phyloP scores from a whole-genome alignment of 768 basidiomycete species.

The Suillus clintonianus region DNA sequence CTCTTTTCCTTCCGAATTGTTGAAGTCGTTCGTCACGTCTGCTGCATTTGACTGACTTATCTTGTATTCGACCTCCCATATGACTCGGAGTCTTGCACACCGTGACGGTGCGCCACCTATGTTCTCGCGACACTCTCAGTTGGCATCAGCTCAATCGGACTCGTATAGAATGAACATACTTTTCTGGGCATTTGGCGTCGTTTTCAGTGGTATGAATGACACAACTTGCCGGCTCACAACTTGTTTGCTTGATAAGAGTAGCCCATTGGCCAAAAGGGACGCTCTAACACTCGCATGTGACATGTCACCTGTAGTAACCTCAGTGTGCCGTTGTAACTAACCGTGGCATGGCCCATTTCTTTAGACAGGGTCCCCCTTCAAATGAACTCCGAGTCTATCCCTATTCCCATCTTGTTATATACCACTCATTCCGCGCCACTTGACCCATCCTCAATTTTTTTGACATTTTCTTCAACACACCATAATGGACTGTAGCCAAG shows the following conservation, averaged over 20 bases:
- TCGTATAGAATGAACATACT: neutral
- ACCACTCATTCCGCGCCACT: neutral
- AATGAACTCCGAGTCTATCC: neutral
- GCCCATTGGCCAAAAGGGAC: neutral
- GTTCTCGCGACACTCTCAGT: neutral
- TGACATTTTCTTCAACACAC: neutral
- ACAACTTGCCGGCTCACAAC: neutral
- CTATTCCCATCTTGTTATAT: neutral
- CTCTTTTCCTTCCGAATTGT: too few species aligned
- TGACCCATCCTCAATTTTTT: neutral
- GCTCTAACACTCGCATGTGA: neutral
- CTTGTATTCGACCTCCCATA: neutral
- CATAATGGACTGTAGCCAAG: neutral
- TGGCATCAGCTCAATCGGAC: neutral
- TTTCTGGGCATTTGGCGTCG: neutral
- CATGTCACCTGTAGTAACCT: neutral
- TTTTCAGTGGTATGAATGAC: neutral
- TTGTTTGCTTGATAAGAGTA: neutral
- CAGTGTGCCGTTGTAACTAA: neutral
- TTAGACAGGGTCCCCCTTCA: neutral
- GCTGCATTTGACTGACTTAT: neutral
- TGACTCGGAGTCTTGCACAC: neutral
- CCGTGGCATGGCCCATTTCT: neutral
- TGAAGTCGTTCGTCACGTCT: neutral
- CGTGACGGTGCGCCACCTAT: neutral